Evolutionary conservation across 208 protist species (phyloP).

Genomic region (Trypanosomatidae sp.): DNA sequence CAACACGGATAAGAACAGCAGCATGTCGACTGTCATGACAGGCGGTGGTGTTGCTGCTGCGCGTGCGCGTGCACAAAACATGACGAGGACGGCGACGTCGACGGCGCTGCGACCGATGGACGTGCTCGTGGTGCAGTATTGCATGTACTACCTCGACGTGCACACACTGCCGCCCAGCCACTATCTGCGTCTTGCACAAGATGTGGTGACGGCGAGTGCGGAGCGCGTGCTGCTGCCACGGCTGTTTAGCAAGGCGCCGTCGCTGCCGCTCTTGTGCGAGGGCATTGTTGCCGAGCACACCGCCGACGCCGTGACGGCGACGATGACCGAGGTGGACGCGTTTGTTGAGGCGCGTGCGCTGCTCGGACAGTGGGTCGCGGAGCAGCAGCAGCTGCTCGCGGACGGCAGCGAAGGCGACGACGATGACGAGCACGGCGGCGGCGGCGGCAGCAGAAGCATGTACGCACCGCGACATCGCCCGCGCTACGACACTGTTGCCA

Average conservation of each 20-base stretch:
- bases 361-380: conserved; percentile 14
- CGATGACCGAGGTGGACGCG: conserved; percentile 48
- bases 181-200: conserved; percentile 58
- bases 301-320: conserved; percentile 42
- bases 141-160: conserved; percentile 55
- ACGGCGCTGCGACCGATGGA: conserved; percentile 49
- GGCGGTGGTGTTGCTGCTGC: background rate
- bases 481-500: too few relatives aligned
- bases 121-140: conserved; percentile 54
- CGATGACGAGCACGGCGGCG: conserved; percentile 10
- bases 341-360: conserved; percentile 53
- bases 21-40: background rate
- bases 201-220: conserved; percentile 35
- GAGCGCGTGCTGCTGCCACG: conserved; percentile 47
- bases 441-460: background rate
- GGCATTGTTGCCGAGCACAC: conserved; percentile 57
- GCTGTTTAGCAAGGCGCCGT: conserved; percentile 17
- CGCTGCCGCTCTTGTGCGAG: conserved; percentile 59
- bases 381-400: conserved; percentile 5
- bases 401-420: conserved; percentile 10
- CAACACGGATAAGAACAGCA: background rate
- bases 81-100: background rate
- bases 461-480: background rate
- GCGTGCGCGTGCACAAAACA: background rate
- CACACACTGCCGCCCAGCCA: conserved; percentile 17